Evolutionary conservation across 1,284 basidiomycete species (phyloP).

Genomic region (Pisolithus thermaeus): DNA sequence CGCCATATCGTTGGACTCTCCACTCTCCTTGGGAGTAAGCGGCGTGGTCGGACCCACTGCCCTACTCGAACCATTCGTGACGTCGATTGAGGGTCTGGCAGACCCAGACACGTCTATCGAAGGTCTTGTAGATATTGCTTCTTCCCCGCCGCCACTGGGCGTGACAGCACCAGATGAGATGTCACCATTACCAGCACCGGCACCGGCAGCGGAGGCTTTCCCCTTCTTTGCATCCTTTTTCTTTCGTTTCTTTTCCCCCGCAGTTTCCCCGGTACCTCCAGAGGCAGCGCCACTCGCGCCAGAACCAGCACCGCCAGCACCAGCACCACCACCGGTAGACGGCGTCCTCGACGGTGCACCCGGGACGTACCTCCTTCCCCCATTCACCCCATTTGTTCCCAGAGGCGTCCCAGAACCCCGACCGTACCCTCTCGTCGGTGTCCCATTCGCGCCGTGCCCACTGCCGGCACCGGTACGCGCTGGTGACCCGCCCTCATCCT

Average conservation of each 20-base stretch:
- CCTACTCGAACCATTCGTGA: background rate
- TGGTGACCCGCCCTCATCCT: constrained; percentile 64
- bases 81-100: constrained; percentile 20
- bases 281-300: background rate
- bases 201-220: constrained; percentile 31
- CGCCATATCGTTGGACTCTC: constrained; percentile 68
- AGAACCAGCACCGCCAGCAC: too few species aligned
- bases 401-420: constrained; percentile 18
- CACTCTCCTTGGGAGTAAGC: constrained; percentile 52
- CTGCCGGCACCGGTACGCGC: constrained; percentile 33
- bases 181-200: constrained; percentile 18
- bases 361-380: constrained; percentile 51
- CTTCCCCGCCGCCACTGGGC: constrained; percentile 20
- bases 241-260: constrained; percentile 43
- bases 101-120: constrained; percentile 6
- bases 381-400: constrained; percentile 4
- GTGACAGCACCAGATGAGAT: constrained; percentile 25
- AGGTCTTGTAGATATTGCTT: constrained; percentile 17
- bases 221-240: constrained; percentile 44
- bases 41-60: constrained; percentile 23
- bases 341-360: constrained; percentile 53
- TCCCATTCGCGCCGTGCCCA: constrained; percentile 42
- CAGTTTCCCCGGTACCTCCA: constrained; percentile 17
- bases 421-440: constrained; percentile 38
- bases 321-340: constrained; percentile 31